A percentile compares a stretch with the other conserved stretches of the same genome.
phyloP scores from a whole-genome alignment of 2,329 filamentous ascomycete genomes.

The Beauveria scarabaeidicola region DNA sequence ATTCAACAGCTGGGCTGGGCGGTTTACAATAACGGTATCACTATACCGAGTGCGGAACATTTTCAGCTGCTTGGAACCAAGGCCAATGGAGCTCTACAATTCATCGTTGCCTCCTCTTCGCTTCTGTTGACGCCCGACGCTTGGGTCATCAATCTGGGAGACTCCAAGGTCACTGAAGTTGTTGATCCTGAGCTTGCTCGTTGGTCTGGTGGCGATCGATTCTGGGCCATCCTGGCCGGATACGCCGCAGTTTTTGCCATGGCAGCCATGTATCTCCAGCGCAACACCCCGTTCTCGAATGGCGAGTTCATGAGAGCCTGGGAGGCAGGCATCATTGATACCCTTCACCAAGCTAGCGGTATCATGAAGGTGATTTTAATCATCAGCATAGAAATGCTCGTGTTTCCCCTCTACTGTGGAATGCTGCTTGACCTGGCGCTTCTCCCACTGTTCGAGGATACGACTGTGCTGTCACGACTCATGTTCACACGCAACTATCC shows the following conservation, averaged over 20 bases:
- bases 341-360: slow-evolving; percentile 85
- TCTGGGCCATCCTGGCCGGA: slow-evolving; percentile 68
- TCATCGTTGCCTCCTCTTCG: slow-evolving; percentile 12
- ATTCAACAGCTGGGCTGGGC: slow-evolving; percentile 33
- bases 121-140: slow-evolving; percentile 38
- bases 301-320: slow-evolving; percentile 48
- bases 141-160: slow-evolving; percentile 51
- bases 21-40: slow-evolving; percentile 36
- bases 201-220: slow-evolving; percentile 58
- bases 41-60: slow-evolving; percentile 16
- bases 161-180: slow-evolving; percentile 27
- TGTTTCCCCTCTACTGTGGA: slow-evolving; percentile 93
- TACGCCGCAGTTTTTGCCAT: slow-evolving; percentile 69
- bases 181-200: slow-evolving; percentile 53
- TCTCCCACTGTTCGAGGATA: slow-evolving; percentile 77
- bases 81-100: background rate
- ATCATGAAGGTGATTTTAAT: slow-evolving; percentile 97
- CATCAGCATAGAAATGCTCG: slow-evolving; percentile 97
- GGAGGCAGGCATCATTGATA: slow-evolving; percentile 74
- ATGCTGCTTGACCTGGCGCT: slow-evolving; percentile 81
- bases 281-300: slow-evolving; percentile 59
- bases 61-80: background rate
- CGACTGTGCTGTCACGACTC: slow-evolving; percentile 68
- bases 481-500: slow-evolving; percentile 72
- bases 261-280: slow-evolving; percentile 70